Base-by-base conservation (phyloP, 2,329 filamentous ascomycete species). In the Phaeomoniella chlamydospora region DNA sequence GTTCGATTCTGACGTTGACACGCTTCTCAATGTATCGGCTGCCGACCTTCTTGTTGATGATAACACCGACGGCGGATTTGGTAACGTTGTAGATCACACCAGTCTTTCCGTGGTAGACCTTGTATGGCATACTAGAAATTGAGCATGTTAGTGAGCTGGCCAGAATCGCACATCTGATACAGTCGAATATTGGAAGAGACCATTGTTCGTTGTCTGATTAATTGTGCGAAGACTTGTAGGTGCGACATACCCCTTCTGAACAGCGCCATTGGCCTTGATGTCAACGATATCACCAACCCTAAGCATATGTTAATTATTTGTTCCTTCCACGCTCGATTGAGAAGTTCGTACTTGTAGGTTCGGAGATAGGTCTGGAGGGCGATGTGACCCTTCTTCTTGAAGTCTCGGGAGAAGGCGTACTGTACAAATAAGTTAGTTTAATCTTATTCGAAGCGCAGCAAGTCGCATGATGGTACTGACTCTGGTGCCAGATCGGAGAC, bases 11-110 rank as follows among this genome's bases (percentile, higher is more conserved):
- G 70, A 98, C 74, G 79, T 94, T 96, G 74, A 98, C 79, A 66
- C 90, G 88, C 86, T 98, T 98, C 83, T 98, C 90, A 65, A 98
- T 75, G 79, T 94, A 98, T 60, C 88, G 83, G 80, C 96, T 90
- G 71, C 87, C 86, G 64, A 98, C 90, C 68, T 92, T 85, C 79
- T 94, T 94, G 82, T 93, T 88, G 70, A 98, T 83, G 71, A 98
- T 94, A 67, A 98, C 82, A 58, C 90, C 90, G 62, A 98, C 86
- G 49, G 90, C 83, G 56, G 77, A 82, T 79, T 94, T 94, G 70
- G 88, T 90, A 57, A 98, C 90, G 75, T 98, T 98, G 83, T 93
- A 94, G 69, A 94, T 71, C 57, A 94, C 83, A 62, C 86, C 86
- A 47, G 87, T 94, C 83, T 96, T 96, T 61, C 88, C 90, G 77